These are phyloP conservation scores for Skeletonema marinoi DNA, from an alignment of 108 stramenopile genomes.

Conservation along the genomic window DNA sequence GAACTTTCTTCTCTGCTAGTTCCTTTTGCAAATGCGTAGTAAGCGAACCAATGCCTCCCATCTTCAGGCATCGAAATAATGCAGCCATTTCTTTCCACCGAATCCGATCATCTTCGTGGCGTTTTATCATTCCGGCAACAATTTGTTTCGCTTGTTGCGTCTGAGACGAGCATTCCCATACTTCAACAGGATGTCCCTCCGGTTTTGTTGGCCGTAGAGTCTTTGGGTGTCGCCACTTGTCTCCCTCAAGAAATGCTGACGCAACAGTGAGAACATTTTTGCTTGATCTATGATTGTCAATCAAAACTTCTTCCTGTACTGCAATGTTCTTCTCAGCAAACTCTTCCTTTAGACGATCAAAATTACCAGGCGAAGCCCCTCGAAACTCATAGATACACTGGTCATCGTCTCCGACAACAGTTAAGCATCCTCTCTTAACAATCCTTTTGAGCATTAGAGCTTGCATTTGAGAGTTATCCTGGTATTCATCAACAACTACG, in stretches of 20 bases:
- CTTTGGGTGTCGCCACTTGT: constrained; percentile 4
- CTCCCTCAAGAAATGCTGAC: constrained; percentile 16
- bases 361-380: constrained; percentile 12
- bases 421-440: constrained; percentile 4
- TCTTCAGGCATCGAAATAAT: constrained; percentile 14
- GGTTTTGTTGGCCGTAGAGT: constrained; percentile 4
- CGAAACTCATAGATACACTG: constrained; percentile 24
- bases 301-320: constrained; percentile 11
- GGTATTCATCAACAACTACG: constrained; percentile 32
- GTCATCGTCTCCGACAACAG: constrained; percentile 38
- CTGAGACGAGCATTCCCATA: constrained; percentile 4
- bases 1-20: background rate
- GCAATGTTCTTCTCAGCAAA: constrained; percentile 3
- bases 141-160: constrained; percentile 17
- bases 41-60: background rate
- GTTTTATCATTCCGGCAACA: constrained; percentile 10
- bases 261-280: constrained; percentile 22
- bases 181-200: constrained; percentile 7
- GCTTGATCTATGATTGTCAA: constrained; percentile 22
- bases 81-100: constrained; percentile 14
- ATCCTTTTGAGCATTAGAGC: constrained; percentile 14
- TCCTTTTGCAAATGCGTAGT: background rate
- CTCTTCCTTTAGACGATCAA: constrained; percentile 2
- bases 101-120: constrained; percentile 10
- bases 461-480: constrained; percentile 15